These are phyloP conservation scores for Reutealis trisperma DNA, from an alignment of 345 rosid genomes.

Conservation along the genomic window DNA sequence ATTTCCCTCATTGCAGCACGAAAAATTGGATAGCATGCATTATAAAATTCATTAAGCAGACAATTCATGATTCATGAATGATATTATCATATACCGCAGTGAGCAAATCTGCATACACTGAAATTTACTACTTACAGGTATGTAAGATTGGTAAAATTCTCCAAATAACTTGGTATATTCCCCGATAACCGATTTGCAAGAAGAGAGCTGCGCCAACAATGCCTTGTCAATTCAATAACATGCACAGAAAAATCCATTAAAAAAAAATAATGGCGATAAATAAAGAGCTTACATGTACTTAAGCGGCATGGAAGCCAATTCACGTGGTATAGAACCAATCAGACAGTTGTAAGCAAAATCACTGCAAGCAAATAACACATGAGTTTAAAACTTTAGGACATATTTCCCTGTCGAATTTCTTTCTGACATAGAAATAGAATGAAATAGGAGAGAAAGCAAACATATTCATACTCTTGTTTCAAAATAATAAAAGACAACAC, in stretches of 20 bases:
- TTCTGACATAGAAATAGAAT: not conserved
- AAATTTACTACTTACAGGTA: conserved; percentile 45
- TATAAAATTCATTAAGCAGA: no score
- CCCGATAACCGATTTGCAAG: conserved; percentile 57
- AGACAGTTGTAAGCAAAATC: conserved; percentile 62
- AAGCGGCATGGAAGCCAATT: conserved; percentile 27
- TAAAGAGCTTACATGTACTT: conserved; percentile 46
- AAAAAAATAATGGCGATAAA: not conserved
- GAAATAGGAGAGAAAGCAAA: no score
- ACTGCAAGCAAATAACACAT: conserved; percentile 23
- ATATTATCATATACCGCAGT: no score
- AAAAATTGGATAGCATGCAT: no score
- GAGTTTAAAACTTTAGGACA: conserved; percentile 13
- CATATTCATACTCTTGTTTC: no score
- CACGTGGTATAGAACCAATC: conserved; percentile 30
- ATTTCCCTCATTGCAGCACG: no score
- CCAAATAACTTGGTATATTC: conserved; percentile 51
- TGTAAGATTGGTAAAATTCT: conserved; percentile 42
- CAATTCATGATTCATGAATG: no score
- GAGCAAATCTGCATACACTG: not conserved
- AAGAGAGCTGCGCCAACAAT: conserved; percentile 41
- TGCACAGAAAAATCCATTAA: not conserved
- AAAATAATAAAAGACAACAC: no score
- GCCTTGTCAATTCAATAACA: not conserved
- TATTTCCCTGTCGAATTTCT: no score